Evolutionary conservation across 1,284 basidiomycete genomes (phyloP).

Genomic region (Papiliotrema nemorosa): DNA sequence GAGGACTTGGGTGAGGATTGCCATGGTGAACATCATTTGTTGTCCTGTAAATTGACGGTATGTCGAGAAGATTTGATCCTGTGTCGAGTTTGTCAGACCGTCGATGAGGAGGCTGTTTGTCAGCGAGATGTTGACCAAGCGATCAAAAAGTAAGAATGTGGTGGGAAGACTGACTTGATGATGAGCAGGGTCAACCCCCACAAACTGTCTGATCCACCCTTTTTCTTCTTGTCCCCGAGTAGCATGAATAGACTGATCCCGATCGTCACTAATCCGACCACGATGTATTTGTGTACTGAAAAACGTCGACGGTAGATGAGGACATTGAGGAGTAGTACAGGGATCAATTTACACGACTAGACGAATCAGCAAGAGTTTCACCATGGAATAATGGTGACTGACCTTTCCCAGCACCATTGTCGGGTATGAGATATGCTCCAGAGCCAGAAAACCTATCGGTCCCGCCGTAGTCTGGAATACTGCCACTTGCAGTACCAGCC

Average conservation of each 20-base stretch:
- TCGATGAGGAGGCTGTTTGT: slow-evolving; percentile 79
- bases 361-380: not conserved
- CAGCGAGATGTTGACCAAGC: slow-evolving; percentile 18
- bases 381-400: slow-evolving; percentile 4
- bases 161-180: slow-evolving; percentile 39
- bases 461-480: slow-evolving; percentile 85
- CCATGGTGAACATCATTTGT: slow-evolving; percentile 98
- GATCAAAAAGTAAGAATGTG: not conserved
- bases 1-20: slow-evolving; percentile 63
- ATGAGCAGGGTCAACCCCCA: slow-evolving; percentile 40
- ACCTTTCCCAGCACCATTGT: slow-evolving; percentile 94
- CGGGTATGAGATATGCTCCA: slow-evolving; percentile 95
- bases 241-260: slow-evolving; percentile 97
- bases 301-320: slow-evolving; percentile 77
- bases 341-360: slow-evolving; percentile 79
- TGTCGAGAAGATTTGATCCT: slow-evolving; percentile 85
- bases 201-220: slow-evolving; percentile 43
- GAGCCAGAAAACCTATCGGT: slow-evolving; percentile 90
- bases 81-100: slow-evolving; percentile 93
- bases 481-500: slow-evolving; percentile 73
- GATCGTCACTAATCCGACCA: slow-evolving; percentile 84
- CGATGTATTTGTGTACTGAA: slow-evolving; percentile 88
- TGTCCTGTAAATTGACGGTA: slow-evolving; percentile 60
- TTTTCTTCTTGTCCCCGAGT: slow-evolving; percentile 52
- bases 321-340: slow-evolving; percentile 57